These are phyloP conservation scores for Fraxinus ornus DNA, from an alignment of 305 asterid genomes.

Conservation along the genomic window DNA sequence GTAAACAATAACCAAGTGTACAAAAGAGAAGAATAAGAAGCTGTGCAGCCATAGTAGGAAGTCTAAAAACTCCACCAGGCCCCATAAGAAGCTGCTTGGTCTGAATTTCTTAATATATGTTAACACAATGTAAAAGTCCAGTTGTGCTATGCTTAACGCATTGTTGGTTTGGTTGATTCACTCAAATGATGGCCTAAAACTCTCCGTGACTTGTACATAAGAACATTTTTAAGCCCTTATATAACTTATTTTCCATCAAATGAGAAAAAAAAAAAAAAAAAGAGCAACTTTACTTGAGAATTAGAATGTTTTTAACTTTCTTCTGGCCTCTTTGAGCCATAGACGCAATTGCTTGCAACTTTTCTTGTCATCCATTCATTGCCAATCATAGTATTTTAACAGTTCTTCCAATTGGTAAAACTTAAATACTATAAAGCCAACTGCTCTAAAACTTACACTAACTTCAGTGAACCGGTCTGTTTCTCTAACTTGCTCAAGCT, in stretches of 20 bases:
- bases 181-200: background rate
- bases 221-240: background rate
- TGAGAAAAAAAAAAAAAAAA: background rate
- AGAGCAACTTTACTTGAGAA: background rate
- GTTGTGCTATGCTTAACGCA: background rate
- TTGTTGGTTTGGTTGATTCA: background rate
- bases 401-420: background rate
- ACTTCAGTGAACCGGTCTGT: constrained; percentile 41
- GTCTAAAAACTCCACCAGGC: background rate
- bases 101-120: background rate
- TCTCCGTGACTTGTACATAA: background rate
- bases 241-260: background rate
- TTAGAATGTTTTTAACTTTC: background rate
- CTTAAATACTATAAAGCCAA: background rate
- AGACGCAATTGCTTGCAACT: background rate
- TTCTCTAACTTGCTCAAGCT: constrained; percentile 52
- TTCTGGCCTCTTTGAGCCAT: background rate
- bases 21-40: background rate
- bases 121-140: background rate
- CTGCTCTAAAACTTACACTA: constrained; percentile 38
- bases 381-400: background rate
- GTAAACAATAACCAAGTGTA: background rate
- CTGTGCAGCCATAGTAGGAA: background rate
- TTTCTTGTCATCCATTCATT: background rate
- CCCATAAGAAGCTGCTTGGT: background rate